Conservation (phyloP, 2,329 filamentous ascomycete genomes). For the Mycocentrospora acerina region DNA sequence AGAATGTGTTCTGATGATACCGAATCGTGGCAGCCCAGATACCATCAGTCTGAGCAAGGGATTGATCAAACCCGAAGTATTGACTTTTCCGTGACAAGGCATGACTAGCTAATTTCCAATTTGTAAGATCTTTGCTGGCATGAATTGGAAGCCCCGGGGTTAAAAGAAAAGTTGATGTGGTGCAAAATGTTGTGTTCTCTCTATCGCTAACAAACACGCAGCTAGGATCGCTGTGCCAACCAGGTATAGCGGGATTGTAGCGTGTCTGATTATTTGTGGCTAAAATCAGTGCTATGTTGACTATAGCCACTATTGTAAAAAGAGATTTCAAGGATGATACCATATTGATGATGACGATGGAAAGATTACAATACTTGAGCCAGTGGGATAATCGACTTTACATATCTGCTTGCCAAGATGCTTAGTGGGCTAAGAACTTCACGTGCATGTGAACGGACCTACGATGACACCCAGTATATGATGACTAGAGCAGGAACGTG, state of each 20-base stretch:
- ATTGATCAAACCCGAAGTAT: constrained; percentile 13
- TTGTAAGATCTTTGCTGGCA: constrained; percentile 49
- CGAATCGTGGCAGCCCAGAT: constrained; percentile 27
- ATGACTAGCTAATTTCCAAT: constrained; percentile 17
- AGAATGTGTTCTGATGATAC: constrained; percentile 24
- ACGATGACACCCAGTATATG: neutral
- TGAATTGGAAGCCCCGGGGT: constrained; percentile 57
- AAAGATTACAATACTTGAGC: too few relatives aligned
- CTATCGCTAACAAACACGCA: constrained; percentile 43
- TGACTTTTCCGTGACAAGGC: constrained; percentile 20
- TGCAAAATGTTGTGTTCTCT: constrained; percentile 51
- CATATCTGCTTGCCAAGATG: too few relatives aligned
- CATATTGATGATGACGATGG: too few relatives aligned
- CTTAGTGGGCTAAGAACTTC: too few relatives aligned
- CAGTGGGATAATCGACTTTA: too few relatives aligned
- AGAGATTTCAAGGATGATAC: too few relatives aligned
- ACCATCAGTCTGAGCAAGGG: constrained; percentile 14
- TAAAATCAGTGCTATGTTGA: neutral
- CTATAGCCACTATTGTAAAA: too few relatives aligned
- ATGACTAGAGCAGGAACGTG: neutral
- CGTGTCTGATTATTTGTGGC: constrained; percentile 11
- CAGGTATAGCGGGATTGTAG: constrained; percentile 52
- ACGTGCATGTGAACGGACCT: neutral
- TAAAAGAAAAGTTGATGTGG: constrained; percentile 53
- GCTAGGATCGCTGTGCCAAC: constrained; percentile 53